Conservation (phyloP, 257 asterid genomes). For the Lithospermum erythrorhizon region DNA sequence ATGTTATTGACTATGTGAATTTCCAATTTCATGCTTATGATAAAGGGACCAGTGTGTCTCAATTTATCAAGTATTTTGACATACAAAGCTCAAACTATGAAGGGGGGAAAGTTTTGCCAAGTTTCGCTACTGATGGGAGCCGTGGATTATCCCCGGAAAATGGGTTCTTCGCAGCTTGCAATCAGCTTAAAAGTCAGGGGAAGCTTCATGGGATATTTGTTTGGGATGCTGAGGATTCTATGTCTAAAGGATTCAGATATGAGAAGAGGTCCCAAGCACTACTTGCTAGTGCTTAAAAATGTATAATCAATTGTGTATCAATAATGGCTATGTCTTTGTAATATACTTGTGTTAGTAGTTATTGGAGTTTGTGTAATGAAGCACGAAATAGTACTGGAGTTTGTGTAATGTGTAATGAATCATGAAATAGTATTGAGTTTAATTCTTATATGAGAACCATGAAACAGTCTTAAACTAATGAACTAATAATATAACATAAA, state of each 20-base stretch:
- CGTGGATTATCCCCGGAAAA: slow-evolving; percentile 46
- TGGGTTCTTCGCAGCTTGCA: slow-evolving; percentile 53
- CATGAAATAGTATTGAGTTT: too few species aligned
- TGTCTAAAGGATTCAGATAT: slow-evolving; percentile 30
- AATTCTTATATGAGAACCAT: too few species aligned
- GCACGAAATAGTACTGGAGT: too few species aligned
- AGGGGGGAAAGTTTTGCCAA: slow-evolving; percentile 54
- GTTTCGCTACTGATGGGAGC: slow-evolving; percentile 51
- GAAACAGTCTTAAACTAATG: too few species aligned
- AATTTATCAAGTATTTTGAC: slow-evolving; percentile 39
- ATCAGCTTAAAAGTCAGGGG: slow-evolving; percentile 38
- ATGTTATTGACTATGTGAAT: slow-evolving; percentile 52
- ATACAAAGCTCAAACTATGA: slow-evolving; percentile 34
- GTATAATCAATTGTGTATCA: too few species aligned
- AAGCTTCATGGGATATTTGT: slow-evolving; percentile 59
- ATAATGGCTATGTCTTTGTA: too few species aligned
- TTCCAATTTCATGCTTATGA: slow-evolving; percentile 79
- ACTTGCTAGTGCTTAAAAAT: too few species aligned
- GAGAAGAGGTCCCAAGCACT: too few species aligned
- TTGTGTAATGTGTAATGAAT: too few species aligned
- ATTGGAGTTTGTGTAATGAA: too few species aligned
- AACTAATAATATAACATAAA: too few species aligned
- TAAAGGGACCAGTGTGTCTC: slow-evolving; percentile 43
- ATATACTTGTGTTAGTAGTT: too few species aligned
- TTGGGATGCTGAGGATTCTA: slow-evolving; percentile 83